A percentile compares a stretch with the other conserved stretches of the same genome.
Evolutionary conservation across 768 basidiomycete genomes (phyloP).

Genomic region (Mrakia frigida): DNA sequence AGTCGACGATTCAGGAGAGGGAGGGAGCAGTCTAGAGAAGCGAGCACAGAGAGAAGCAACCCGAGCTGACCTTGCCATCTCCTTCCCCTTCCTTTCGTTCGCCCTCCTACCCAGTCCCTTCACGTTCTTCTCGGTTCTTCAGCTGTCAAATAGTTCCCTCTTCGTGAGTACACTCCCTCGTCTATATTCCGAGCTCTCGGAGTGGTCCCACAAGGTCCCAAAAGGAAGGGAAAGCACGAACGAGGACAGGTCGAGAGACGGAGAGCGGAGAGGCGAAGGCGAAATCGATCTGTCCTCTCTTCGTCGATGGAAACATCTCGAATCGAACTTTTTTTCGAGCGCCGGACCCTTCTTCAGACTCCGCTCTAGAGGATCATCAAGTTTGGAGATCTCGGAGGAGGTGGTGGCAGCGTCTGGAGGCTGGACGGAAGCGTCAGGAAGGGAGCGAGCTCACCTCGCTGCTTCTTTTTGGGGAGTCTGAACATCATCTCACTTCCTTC

Average conservation of each 20-base stretch:
- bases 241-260: neutral
- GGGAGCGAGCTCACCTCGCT: too few relatives aligned
- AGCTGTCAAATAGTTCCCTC: neutral
- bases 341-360: too few relatives aligned
- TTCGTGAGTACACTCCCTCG: neutral
- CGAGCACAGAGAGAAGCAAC: neutral
- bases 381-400: too few relatives aligned
- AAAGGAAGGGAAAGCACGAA: neutral
- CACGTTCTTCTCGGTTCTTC: slow-evolving; percentile 2
- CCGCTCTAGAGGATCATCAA: too few relatives aligned
- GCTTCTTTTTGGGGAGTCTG: too few relatives aligned
- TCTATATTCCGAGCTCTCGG: neutral
- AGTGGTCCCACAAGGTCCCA: too few relatives aligned
- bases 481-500: too few relatives aligned
- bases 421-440: too few relatives aligned
- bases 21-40: neutral
- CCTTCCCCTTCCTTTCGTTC: neutral
- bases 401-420: too few relatives aligned
- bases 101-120: neutral
- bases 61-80: neutral
- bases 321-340: too few relatives aligned
- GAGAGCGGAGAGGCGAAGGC: neutral
- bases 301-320: too few relatives aligned
- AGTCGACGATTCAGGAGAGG: neutral
- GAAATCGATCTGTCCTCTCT: too few relatives aligned